Conservation (phyloP, 2,329 filamentous ascomycete genomes). For the Lachnellula arida region DNA sequence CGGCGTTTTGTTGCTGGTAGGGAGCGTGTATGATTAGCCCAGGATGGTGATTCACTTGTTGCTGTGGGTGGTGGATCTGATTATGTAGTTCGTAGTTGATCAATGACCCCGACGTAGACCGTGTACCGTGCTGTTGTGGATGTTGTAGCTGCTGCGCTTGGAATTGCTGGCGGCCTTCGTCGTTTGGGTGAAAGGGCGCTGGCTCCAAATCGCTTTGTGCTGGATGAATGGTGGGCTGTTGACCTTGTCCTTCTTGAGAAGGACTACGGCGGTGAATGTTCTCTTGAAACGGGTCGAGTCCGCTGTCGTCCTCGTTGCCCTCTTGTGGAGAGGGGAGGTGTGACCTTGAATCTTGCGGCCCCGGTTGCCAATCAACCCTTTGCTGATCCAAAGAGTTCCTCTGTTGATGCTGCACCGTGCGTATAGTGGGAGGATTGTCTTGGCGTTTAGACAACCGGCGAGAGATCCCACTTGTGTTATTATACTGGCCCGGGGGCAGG, state of each 20-base stretch:
- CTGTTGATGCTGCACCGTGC: slow-evolving; percentile 38
- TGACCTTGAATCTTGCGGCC: slow-evolving; percentile 29
- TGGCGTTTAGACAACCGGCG: slow-evolving; percentile 53
- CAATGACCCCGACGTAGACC: slow-evolving; percentile 23
- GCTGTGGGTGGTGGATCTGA: slow-evolving; percentile 24
- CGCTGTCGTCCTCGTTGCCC: slow-evolving; percentile 23
- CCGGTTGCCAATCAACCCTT: slow-evolving; percentile 31
- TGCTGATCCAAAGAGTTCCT: slow-evolving; percentile 36
- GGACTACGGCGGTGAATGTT: slow-evolving; percentile 5
- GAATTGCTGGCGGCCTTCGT: slow-evolving; percentile 33
- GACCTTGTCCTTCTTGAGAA: slow-evolving; percentile 17
- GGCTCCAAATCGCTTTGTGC: slow-evolving; percentile 23
- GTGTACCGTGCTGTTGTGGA: slow-evolving; percentile 22
- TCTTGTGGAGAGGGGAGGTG: slow-evolving; percentile 30
- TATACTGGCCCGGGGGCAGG: slow-evolving; percentile 34
- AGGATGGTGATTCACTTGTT: slow-evolving; percentile 32
- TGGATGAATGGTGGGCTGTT: slow-evolving; percentile 26
- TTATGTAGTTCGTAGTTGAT: slow-evolving; percentile 23
- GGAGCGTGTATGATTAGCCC: slow-evolving; percentile 28
- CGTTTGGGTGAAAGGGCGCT: slow-evolving; percentile 14
- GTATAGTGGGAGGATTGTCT: slow-evolving; percentile 42
- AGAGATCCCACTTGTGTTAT: slow-evolving; percentile 44
- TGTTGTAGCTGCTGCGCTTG: slow-evolving; percentile 18
- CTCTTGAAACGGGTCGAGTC: slow-evolving; percentile 25
- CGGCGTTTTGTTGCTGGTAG: slow-evolving; percentile 45